phyloP scores from a whole-genome alignment of 2,329 filamentous ascomycete genomes.

The Cladosporium cucumerinum region DNA sequence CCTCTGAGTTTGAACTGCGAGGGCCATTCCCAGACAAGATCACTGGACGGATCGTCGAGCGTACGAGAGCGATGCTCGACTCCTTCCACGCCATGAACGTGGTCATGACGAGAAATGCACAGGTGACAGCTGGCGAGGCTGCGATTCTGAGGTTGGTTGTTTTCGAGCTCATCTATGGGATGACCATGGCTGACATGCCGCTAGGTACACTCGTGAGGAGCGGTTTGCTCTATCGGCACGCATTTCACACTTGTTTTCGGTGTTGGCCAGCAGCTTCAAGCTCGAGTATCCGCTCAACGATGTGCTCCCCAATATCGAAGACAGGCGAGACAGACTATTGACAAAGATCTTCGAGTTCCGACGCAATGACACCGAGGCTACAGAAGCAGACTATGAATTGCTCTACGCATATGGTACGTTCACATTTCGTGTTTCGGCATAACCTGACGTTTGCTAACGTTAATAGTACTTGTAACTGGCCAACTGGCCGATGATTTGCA shows the following conservation, averaged over 20 bases:
- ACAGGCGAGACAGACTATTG: constrained; percentile 75
- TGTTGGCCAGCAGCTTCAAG: constrained; percentile 89
- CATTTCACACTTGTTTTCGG: constrained; percentile 82
- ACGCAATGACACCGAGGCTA: constrained; percentile 56
- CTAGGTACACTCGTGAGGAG: constrained; percentile 70
- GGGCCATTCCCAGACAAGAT: constrained; percentile 78
- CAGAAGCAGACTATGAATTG: constrained; percentile 81
- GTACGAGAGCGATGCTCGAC: constrained; percentile 81
- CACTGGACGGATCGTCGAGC: constrained; percentile 71
- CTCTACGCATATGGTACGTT: constrained; percentile 79
- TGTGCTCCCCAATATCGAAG: constrained; percentile 76
- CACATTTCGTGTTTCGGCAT: background rate
- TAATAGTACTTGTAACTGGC: constrained; percentile 59
- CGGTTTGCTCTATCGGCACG: constrained; percentile 77
- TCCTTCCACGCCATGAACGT: constrained; percentile 96
- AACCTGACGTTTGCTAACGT: constrained; percentile 8
- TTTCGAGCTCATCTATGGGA: background rate
- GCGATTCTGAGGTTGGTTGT: constrained; percentile 57
- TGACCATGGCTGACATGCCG: background rate
- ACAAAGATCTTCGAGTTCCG: constrained; percentile 86
- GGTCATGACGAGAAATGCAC: constrained; percentile 75
- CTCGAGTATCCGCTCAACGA: constrained; percentile 91
- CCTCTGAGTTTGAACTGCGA: constrained; percentile 82
- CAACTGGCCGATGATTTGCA: constrained; percentile 38
- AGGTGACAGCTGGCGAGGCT: constrained; percentile 74